A percentile compares a stretch with the other conserved stretches of the same genome.
These are phyloP conservation scores for Pinus tabuliformis DNA, from an alignment of 75 land plant species.

Conservation along the genomic window DNA sequence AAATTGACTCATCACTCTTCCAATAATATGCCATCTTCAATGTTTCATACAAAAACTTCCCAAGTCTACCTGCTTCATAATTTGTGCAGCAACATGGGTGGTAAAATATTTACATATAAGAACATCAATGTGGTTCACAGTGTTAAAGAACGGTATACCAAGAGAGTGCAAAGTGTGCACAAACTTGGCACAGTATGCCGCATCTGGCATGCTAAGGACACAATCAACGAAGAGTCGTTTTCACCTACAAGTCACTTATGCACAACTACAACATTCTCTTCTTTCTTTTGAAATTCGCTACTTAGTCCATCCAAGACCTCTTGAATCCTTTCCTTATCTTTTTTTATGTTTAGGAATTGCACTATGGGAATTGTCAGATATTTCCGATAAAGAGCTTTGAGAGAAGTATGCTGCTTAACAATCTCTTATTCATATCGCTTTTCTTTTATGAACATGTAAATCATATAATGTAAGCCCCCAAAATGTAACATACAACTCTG, in stretches of 20 bases:
- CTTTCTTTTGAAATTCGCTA: slow-evolving; percentile 83
- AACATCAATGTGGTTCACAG: slow-evolving; percentile 92
- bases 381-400: too few relatives aligned
- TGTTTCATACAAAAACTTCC: slow-evolving; percentile 88
- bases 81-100: slow-evolving; percentile 98
- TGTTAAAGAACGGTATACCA: slow-evolving; percentile 93
- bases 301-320: slow-evolving; percentile 79
- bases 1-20: slow-evolving; percentile 95
- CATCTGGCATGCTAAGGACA: slow-evolving; percentile 93
- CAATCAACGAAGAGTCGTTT: slow-evolving; percentile 94
- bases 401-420: too few relatives aligned
- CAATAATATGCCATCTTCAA: slow-evolving; percentile 90
- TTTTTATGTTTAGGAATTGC: too few relatives aligned
- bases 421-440: too few relatives aligned
- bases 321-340: slow-evolving; percentile 96
- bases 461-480: too few relatives aligned
- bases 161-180: slow-evolving; percentile 89
- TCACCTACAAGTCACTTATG: slow-evolving; percentile 78
- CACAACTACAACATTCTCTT: slow-evolving; percentile 79
- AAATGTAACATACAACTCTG: too few relatives aligned
- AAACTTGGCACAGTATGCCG: slow-evolving; percentile 95
- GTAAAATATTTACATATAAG: slow-evolving; percentile 87
- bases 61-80: slow-evolving; percentile 93
- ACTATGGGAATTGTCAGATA: too few relatives aligned
- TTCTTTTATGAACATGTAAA: too few relatives aligned